These are phyloP conservation scores for Tricholoma bakamatsutake DNA, from an alignment of 768 basidiomycete genomes.

Conservation along the genomic window DNA sequence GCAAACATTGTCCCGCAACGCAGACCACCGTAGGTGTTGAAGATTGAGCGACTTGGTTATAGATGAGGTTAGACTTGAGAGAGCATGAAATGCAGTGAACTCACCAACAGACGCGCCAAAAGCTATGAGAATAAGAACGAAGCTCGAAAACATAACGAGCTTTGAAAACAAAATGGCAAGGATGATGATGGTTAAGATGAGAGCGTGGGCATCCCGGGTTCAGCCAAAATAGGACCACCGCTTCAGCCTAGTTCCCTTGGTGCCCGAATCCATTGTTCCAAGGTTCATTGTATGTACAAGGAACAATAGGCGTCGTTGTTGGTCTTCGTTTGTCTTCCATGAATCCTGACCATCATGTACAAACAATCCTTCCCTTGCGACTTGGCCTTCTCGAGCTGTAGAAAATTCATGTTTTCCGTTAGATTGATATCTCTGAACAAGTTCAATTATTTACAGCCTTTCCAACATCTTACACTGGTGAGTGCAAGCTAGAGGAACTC, in stretches of 20 bases:
- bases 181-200: constrained; percentile 3
- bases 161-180: constrained; percentile 19
- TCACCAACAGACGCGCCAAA: constrained; percentile 32
- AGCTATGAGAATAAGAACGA: constrained; percentile 27
- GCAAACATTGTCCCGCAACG: constrained; percentile 85
- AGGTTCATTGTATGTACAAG: too few species aligned
- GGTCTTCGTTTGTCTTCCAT: neutral
- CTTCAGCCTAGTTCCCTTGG: constrained; percentile 5
- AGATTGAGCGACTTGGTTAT: constrained; percentile 45
- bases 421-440: too few species aligned
- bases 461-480: too few species aligned
- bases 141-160: constrained; percentile 29
- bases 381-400: too few species aligned
- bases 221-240: constrained; percentile 1
- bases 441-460: too few species aligned
- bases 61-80: neutral
- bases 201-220: neutral
- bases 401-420: too few species aligned
- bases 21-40: constrained; percentile 60
- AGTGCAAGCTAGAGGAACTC: too few species aligned
- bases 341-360: neutral
- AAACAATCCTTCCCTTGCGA: too few species aligned
- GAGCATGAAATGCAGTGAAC: constrained; percentile 11
- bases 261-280: constrained; percentile 13
- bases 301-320: constrained; percentile 1